Base-by-base conservation (phyloP, 768 basidiomycete species). In the Coprinopsis cinerea region DNA sequence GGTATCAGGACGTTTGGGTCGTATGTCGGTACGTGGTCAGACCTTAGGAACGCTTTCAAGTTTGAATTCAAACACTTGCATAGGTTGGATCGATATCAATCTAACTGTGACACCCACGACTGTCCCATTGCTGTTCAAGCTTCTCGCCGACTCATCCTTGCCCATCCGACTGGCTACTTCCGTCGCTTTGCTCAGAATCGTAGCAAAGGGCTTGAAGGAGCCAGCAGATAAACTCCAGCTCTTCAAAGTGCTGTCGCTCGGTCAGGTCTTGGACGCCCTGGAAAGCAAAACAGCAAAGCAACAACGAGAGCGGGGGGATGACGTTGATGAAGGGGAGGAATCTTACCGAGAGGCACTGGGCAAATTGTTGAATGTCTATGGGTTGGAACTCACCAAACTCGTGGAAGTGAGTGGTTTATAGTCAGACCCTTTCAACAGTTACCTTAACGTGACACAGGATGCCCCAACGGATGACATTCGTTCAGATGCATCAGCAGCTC, bases 1-100 rank as follows among this genome's bases (percentile, higher is more conserved):
- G 91, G 92, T n/a, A 77, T 97, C 49, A 76, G 87, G 55, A 92
- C 94, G 0, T 90, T 94, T 64, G 88, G 82, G 3, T 91, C 92
- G 25, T 98, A 97, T 62, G 92, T 92, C 51, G 91, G 94, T 96
- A 63, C 61, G 94, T 82, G 13, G 25, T 18, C 9, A 39, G 11
- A 10, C 11, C 17, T 18, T 39, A 26, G 45, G 34, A 24, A 15
- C 4, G 24, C n/a, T 25, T 49, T 35, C 18, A 23, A 14, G 24
- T 25, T 44, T 48, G 6, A 15, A 11, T 28, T 20, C 17, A 25
- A 30, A n/a, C 13, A 30, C 28, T 44, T 34, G n/a, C 24, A 14
- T 58, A 96, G 95, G 92, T 13, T 99, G 96, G 96, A 88, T 98
- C 57, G 96, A 99, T 61, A 94, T 99, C 57, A 92, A 92, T 60